Conservation (phyloP, 2,329 filamentous ascomycete genomes). For the Clarireedia monteithiana region DNA sequence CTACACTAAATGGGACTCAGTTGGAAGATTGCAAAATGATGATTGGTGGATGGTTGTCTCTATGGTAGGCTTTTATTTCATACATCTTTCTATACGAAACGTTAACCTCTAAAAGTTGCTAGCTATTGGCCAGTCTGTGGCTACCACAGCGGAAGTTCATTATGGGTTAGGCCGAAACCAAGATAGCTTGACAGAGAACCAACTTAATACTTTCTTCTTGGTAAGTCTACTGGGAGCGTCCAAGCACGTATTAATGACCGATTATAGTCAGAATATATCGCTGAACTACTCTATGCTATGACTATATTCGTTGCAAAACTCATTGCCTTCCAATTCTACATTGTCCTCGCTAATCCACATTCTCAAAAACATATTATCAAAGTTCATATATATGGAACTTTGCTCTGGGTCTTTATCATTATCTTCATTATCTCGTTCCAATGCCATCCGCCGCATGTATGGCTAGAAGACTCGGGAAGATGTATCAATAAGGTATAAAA, state of each 20-base stretch:
- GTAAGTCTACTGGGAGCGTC: not conserved
- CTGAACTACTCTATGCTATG: not conserved
- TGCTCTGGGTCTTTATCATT: not conserved
- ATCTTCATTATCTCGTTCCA: not conserved
- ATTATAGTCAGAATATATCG: not conserved
- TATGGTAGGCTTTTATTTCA: not conserved
- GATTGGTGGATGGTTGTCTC: not conserved
- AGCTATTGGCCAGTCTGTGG: not conserved
- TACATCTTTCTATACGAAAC: not conserved
- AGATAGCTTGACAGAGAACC: not conserved
- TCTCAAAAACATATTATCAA: no score
- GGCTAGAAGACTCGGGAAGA: not conserved
- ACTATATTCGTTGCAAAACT: not conserved
- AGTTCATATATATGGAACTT: no score
- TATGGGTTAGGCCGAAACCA: not conserved
- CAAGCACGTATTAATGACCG: no score
- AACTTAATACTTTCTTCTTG: not conserved
- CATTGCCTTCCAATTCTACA: not conserved
- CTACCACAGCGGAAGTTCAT: not conserved
- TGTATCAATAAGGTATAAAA: no score
- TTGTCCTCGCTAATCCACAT: not conserved
- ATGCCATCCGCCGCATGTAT: not conserved
- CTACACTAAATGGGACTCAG: not conserved
- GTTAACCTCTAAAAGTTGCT: not conserved
- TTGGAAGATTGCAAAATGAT: not conserved